Percentiles rank a stretch among this genome's conserved stretches.
phyloP scores from a whole-genome alignment of 2,329 filamentous ascomycete species.

The Hyphodiscus sp. region DNA sequence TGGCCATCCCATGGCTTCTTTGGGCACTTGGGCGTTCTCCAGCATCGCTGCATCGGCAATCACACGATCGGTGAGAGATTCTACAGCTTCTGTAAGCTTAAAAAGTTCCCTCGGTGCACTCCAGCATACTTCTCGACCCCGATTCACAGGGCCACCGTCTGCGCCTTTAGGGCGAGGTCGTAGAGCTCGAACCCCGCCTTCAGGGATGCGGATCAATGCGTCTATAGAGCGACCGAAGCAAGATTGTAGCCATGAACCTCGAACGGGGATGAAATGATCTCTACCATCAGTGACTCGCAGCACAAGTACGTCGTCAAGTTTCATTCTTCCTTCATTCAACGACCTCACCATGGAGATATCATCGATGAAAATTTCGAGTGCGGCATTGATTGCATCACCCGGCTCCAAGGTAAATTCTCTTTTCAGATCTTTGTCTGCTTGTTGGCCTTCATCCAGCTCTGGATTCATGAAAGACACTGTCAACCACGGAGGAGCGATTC shows the following conservation, averaged over 20 bases:
- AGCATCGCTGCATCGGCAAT: constrained; percentile 58
- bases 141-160: constrained; percentile 30
- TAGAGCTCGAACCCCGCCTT: constrained; percentile 67
- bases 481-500: constrained; percentile 59
- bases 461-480: constrained; percentile 56
- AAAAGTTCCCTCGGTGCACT: constrained; percentile 87
- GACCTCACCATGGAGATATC: constrained; percentile 56
- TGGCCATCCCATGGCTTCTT: constrained; percentile 52
- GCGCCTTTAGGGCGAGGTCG: constrained; percentile 18
- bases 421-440: constrained; percentile 13
- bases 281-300: constrained; percentile 76
- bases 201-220: constrained; percentile 78
- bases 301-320: constrained; percentile 81
- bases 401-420: constrained; percentile 63
- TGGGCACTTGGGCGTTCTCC: constrained; percentile 44
- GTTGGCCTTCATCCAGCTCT: constrained; percentile 31
- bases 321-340: constrained; percentile 61
- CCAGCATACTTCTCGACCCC: constrained; percentile 55
- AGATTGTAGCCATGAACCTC: constrained; percentile 71
- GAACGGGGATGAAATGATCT: constrained; percentile 85
- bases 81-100: constrained; percentile 75
- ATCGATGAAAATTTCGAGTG: constrained; percentile 61
- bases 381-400: constrained; percentile 70
- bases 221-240: constrained; percentile 82
- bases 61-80: constrained; percentile 48